Percentiles rank a stretch among this genome's conserved stretches.
These are phyloP conservation scores for Ganoderma sp. DNA, from an alignment of 1,284 basidiomycete genomes.

Conservation along the genomic window DNA sequence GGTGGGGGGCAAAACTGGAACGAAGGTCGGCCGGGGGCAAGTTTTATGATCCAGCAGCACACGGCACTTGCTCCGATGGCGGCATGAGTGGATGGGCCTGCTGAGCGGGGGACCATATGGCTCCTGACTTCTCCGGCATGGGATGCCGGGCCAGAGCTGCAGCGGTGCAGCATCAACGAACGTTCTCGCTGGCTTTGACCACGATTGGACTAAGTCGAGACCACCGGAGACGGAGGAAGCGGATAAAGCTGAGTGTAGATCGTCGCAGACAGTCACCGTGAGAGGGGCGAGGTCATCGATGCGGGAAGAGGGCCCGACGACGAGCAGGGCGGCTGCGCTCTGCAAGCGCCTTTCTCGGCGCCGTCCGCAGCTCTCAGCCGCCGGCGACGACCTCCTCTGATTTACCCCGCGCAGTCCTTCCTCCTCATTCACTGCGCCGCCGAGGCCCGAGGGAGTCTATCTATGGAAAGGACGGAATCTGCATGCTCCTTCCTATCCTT, in stretches of 20 bases:
- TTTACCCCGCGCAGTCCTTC: too few relatives aligned
- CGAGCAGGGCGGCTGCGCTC: neutral
- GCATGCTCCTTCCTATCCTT: too few relatives aligned
- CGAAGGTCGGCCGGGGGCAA: neutral
- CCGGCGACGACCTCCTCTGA: too few relatives aligned
- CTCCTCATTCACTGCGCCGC: too few relatives aligned
- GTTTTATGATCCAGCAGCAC: conserved; percentile 5
- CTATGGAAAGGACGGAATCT: too few relatives aligned
- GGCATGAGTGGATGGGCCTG: conserved; percentile 5
- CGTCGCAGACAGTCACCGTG: neutral
- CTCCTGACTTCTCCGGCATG: conserved; percentile 2
- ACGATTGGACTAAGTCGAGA: neutral
- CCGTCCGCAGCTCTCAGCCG: neutral
- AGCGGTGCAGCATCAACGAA: neutral
- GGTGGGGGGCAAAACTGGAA: neutral
- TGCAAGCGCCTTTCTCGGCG: neutral
- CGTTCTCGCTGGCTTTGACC: neutral
- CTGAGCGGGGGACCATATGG: conserved; percentile 26
- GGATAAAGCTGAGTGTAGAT: neutral
- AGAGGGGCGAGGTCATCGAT: neutral
- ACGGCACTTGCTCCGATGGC: conserved; percentile 9
- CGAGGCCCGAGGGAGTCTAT: too few relatives aligned
- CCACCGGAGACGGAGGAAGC: neutral
- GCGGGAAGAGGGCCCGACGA: neutral
- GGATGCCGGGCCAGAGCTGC: neutral